A percentile compares a stretch with the other conserved stretches of the same genome.
These are phyloP conservation scores for Roridomyces roridus DNA, from an alignment of 768 basidiomycete species.

Conservation along the genomic window DNA sequence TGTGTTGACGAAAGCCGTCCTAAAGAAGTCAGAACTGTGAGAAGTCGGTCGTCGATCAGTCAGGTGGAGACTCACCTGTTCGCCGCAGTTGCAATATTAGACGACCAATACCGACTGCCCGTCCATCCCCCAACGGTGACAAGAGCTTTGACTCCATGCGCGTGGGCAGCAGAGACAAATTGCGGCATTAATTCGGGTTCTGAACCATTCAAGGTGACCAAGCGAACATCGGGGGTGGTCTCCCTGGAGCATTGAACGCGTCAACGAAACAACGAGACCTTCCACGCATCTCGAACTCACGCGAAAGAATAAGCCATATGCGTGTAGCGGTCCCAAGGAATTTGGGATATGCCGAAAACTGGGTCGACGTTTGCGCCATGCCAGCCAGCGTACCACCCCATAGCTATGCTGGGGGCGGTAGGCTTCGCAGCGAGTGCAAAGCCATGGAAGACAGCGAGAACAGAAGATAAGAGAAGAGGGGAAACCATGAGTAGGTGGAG, in stretches of 20 bases:
- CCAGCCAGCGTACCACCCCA: slow-evolving; percentile 58
- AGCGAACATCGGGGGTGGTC: slow-evolving; percentile 28
- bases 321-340: slow-evolving; percentile 54
- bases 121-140: slow-evolving; percentile 77
- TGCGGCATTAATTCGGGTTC: slow-evolving; percentile 54
- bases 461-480: background rate
- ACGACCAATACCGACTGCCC: slow-evolving; percentile 68
- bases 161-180: slow-evolving; percentile 58
- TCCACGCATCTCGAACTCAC: slow-evolving; percentile 31
- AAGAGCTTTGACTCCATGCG: slow-evolving; percentile 60
- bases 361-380: slow-evolving; percentile 30
- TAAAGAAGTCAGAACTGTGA: background rate
- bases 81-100: slow-evolving; percentile 56
- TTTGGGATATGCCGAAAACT: slow-evolving; percentile 37
- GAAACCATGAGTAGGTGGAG: slow-evolving; percentile 6
- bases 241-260: slow-evolving; percentile 14
- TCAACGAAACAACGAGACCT: background rate
- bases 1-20: slow-evolving; percentile 70
- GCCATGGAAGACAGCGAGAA: slow-evolving; percentile 3
- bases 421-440: too few relatives aligned
- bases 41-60: background rate
- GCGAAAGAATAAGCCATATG: slow-evolving; percentile 54
- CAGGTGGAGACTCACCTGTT: slow-evolving; percentile 39
- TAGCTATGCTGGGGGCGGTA: slow-evolving; percentile 29
- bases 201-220: slow-evolving; percentile 43